Base-by-base conservation (phyloP, 331 rosid genomes). In the Pyrus hybrid region DNA sequence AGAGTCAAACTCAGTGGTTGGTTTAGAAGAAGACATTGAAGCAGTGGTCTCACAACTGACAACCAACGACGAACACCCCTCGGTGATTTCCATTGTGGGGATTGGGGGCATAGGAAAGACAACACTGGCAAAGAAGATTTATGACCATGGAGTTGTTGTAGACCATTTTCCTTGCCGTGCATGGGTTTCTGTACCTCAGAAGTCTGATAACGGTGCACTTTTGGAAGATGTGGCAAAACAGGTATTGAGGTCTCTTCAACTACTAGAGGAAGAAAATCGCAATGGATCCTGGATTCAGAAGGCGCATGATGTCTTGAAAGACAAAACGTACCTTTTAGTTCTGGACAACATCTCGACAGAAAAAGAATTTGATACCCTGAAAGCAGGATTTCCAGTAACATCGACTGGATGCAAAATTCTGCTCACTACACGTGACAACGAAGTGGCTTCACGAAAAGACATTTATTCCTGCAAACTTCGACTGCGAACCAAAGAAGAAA, bases 101-200 rank as follows among this genome's bases (percentile, higher is more conserved):
- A 85, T 82, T 56, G 63, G 21, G 13, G 89, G 89, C 21, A 64
- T 75, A 7, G 89, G 89, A 28, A 86, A 86, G 83, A 80, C 85
- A 25, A 72, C 82, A 63, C 62, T 86, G 41, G 87, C 89, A 13
- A 72, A 72, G 17, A 69, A 43, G 33, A 72, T 86, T 37, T 86
- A 25, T 70, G 16, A 72, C 57, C 62, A 63, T 47, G 53, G 54
- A 21, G 12, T 30, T 13, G 47, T 75, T 13, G 21, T 13, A 6
- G 5, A 45, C 1, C 72, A 57, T 45, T 86, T 86, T 68, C 65
- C 60, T 8, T 10, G 25, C 72, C 80, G 76, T 32, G 72, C 33
- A 11, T 68, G 81, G 89, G 75, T 78, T 63, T 23, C 80, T 60
- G 10, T 73, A 60, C 57, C 75, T 49, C 45, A 37, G 11, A 69